phyloP scores from a whole-genome alignment of 257 asterid species.

The Solanum verrucosum region DNA sequence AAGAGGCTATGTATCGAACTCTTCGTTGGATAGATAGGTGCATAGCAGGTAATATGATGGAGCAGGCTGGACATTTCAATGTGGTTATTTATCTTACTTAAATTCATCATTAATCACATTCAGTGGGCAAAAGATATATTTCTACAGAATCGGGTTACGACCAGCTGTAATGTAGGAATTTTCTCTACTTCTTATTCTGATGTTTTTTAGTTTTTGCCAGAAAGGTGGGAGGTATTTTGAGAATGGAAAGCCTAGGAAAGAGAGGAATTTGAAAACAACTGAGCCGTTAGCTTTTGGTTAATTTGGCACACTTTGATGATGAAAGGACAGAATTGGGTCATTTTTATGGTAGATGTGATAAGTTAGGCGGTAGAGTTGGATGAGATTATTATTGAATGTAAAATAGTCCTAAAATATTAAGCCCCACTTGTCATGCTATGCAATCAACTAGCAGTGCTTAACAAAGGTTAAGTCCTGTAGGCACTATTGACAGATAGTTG shows the following conservation, averaged over 20 bases:
- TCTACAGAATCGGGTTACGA: background rate
- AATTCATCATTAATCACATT: background rate
- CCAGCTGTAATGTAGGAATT: background rate
- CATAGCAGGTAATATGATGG: constrained; percentile 54
- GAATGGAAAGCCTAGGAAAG: background rate
- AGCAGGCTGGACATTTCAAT: background rate
- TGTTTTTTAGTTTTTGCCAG: background rate
- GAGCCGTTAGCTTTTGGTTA: background rate
- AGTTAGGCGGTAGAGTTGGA: background rate
- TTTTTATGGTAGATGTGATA: background rate
- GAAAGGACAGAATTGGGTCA: background rate
- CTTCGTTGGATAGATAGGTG: constrained; percentile 99
- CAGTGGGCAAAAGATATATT: background rate
- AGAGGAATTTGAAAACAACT: background rate
- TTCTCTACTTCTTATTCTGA: background rate
- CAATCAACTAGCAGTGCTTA: background rate
- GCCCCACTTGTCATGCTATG: background rate
- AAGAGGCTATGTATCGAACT: constrained; percentile 97
- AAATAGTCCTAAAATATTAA: background rate
- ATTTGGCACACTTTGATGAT: background rate
- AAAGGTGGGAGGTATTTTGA: background rate
- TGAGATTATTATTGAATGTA: background rate
- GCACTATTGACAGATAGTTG: background rate
- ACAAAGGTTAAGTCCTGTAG: background rate
- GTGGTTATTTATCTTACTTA: background rate